Base-by-base conservation (phyloP, 805 yeast genomes). In the Starmerella stellata region DNA sequence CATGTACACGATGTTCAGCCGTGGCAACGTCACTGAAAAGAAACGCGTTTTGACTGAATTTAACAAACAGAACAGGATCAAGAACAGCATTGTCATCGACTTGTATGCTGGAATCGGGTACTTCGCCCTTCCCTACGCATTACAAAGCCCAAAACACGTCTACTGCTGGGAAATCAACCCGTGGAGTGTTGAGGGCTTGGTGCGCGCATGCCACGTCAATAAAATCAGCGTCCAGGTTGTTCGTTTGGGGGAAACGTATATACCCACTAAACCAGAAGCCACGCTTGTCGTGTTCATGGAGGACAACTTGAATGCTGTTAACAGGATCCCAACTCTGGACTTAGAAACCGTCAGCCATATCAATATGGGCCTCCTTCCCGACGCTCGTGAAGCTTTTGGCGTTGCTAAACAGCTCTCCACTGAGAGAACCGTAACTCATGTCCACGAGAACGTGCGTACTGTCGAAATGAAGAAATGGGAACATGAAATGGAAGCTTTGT, bases 51-150 rank as follows among this genome's bases (percentile, higher is more conserved):
- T 79, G 30, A 53, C 54, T 0, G 30, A 30, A 3, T 50, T 46
- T n/a, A 32, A 34, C 9, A 5, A 17, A 13, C 52, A 52, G 31
- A 8, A 37, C 0, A 42, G 46, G 0, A 42, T 74, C 1, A 37
- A 48, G 8, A 62, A 55, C 11, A 59, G 62, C 0, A 64, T 61
- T 18, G 70, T 77, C 0, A 62, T 78, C 3, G 94, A 81, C 52
- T 50, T 82, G 32, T 81, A 81, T 53, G 74, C 78, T 23, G 94
- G 94, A 0, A 82, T 81, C 36, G 94, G 94, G 3, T 81, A 81
- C 55, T 81, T 81, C 54, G 69, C 83, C 5, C 58, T 82, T 20
- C 65, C 79, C 34, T 81, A 82, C 50, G 59, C 78, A 34, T 61
- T 60, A 35, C 59, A 64, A 21, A 65, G 66, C 1, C 80, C 82